These are phyloP conservation scores for Suillus luteus DNA, from an alignment of 768 basidiomycete genomes.

Conservation along the genomic window DNA sequence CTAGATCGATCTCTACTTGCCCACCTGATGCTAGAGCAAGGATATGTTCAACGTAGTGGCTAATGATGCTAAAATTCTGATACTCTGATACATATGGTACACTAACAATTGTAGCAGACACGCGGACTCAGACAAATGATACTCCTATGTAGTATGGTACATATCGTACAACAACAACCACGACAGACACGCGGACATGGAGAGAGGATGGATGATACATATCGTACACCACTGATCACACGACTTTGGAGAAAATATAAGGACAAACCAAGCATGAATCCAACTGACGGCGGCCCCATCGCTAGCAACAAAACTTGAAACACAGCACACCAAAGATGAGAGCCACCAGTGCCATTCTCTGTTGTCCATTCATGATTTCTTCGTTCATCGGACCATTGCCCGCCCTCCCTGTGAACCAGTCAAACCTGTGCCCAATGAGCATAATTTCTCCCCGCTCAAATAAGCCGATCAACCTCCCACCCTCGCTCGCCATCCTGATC, in stretches of 20 bases:
- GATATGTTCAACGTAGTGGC: no score
- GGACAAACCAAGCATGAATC: background rate
- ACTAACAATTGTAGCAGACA: background rate
- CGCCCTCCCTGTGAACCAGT: conserved; percentile 52
- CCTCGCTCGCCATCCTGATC: conserved; percentile 53
- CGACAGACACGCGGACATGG: background rate
- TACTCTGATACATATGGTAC: background rate
- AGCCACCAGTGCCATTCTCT: conserved; percentile 32
- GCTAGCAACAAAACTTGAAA: background rate
- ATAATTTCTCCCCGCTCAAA: conserved; percentile 44
- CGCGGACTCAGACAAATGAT: background rate
- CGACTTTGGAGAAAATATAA: background rate
- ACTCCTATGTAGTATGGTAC: background rate
- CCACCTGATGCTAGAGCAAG: no score
- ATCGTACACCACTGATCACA: background rate
- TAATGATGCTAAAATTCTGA: background rate
- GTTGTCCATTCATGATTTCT: conserved; percentile 43
- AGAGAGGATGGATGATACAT: background rate
- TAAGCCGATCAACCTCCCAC: conserved; percentile 47
- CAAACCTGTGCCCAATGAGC: conserved; percentile 47
- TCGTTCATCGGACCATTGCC: conserved; percentile 44
- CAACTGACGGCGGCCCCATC: background rate
- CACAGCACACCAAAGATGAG: conserved; percentile 2
- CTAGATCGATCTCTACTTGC: background rate
- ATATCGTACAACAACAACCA: background rate